These are phyloP conservation scores for Stenocarpella maydis DNA, from an alignment of 2,329 filamentous ascomycete species.

Conservation along the genomic window DNA sequence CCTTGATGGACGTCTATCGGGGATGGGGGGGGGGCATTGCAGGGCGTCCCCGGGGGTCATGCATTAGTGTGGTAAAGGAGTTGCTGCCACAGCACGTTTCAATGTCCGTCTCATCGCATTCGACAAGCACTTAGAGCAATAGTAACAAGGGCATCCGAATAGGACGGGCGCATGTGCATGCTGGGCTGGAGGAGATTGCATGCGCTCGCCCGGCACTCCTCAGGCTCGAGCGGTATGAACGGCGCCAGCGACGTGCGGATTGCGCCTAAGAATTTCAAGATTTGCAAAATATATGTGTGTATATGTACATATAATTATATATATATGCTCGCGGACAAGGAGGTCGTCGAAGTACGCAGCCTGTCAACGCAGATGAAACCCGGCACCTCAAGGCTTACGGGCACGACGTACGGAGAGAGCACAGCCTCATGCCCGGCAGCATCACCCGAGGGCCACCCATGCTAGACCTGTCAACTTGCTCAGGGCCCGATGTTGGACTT, in stretches of 20 bases:
- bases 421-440: not conserved
- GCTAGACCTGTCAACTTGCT: not conserved
- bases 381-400: not conserved
- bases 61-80: conserved; percentile 25
- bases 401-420: not conserved
- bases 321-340: too few relatives aligned
- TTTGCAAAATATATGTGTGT: conserved; percentile 8
- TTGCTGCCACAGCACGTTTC: conserved; percentile 21
- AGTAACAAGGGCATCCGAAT: not conserved
- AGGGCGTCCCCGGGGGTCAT: conserved; percentile 21
- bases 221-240: not conserved
- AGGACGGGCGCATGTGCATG: too few relatives aligned
- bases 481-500: too few relatives aligned
- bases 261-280: not conserved
- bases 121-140: conserved; percentile 1
- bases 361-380: not conserved
- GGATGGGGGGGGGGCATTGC: conserved; percentile 1
- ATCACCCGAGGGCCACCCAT: conserved; percentile 13
- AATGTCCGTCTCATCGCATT: conserved; percentile 29
- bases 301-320: too few relatives aligned
- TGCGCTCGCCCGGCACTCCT: not conserved
- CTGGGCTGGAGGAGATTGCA: not conserved
- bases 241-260: not conserved
- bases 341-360: not conserved
- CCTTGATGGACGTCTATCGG: conserved; percentile 2